Base-by-base conservation (phyloP, 371 early-diverging fungal genomes). In the Phascolomyces articulosus region DNA sequence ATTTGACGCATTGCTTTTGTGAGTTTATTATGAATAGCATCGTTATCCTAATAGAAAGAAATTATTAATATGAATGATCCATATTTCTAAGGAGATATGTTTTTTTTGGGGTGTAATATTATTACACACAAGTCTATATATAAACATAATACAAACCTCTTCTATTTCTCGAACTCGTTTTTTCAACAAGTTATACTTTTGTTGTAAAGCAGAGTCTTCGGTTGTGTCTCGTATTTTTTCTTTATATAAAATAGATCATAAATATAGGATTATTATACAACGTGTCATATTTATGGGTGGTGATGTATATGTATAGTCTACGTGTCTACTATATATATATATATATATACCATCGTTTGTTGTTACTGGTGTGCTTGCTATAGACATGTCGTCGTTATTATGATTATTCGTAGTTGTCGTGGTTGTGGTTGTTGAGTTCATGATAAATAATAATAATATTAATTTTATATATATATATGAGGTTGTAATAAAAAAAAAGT, bases 91-190 rank as follows among this genome's bases (percentile, higher is more conserved):
- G 21, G 16, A 58, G 57, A 64, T n/a, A n/a, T n/a, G n/a, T n/a
- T n/a, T n/a, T n/a, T n/a, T n/a, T n/a, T n/a, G n/a, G n/a, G n/a
- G n/a, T n/a, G n/a, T n/a, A n/a, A n/a, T n/a, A n/a, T n/a, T 34
- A 34, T 34, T 34, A 0, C 11, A 31, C 9, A 31, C 9, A 31
- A 6, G 9, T 31, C 3, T 31, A 31, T 31, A 31, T 31, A 34
- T 34, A 51, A 24, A 23, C 4, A 24, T 10, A 51, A 53, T 41
- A 20, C 61, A 69, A 76, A 88, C 87, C 60, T 85, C 78, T 77
- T 87, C 87, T 65, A 87, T 85, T 60, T 87, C 84, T 65, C 85
- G 71, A 63, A 88, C 84, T 60, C 84, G 76, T 57, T 79, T 81
- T 65, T 86, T 86, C 23, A 86, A 82, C 20, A 83, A 80, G 66